Evolutionary conservation across 352 stramenopile species (phyloP).

Genomic region (Phytophthora tentaculata): DNA sequence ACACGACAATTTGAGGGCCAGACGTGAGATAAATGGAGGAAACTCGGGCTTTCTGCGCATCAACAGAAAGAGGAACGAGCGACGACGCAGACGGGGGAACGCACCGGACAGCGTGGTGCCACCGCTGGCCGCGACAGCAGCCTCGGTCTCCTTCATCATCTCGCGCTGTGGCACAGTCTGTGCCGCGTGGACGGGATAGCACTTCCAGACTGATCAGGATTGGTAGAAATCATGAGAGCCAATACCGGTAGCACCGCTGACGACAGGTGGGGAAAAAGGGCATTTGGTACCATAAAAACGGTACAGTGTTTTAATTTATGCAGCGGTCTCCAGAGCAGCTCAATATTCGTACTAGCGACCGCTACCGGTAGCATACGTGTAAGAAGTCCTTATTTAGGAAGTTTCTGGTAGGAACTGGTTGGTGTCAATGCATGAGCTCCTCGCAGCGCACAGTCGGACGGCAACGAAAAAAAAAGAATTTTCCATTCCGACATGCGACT

Average conservation of each 20-base stretch:
- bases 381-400: too few species aligned
- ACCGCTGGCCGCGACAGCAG: conserved; percentile 5
- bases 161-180: conserved; percentile 28
- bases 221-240: conserved; percentile 26
- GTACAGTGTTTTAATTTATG: background rate
- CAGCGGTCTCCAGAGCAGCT: too few species aligned
- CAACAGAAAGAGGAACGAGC: conserved; percentile 23
- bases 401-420: too few species aligned
- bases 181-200: conserved; percentile 31
- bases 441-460: background rate
- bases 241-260: conserved; percentile 4
- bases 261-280: background rate
- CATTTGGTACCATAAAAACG: background rate
- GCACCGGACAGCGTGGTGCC: conserved; percentile 21
- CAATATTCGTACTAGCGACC: too few species aligned
- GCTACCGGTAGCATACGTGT: too few species aligned
- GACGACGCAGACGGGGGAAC: conserved; percentile 6
- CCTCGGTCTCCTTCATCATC: conserved; percentile 41
- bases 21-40: conserved; percentile 19
- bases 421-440: background rate
- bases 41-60: conserved; percentile 14
- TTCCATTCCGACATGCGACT: background rate
- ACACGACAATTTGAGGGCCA: conserved; percentile 22
- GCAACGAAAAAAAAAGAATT: conserved; percentile 1
- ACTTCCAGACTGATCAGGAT: conserved; percentile 1